Evolutionary conservation across 2,329 filamentous ascomycete species (phyloP).

Genomic region (Ophiostoma ulmi): DNA sequence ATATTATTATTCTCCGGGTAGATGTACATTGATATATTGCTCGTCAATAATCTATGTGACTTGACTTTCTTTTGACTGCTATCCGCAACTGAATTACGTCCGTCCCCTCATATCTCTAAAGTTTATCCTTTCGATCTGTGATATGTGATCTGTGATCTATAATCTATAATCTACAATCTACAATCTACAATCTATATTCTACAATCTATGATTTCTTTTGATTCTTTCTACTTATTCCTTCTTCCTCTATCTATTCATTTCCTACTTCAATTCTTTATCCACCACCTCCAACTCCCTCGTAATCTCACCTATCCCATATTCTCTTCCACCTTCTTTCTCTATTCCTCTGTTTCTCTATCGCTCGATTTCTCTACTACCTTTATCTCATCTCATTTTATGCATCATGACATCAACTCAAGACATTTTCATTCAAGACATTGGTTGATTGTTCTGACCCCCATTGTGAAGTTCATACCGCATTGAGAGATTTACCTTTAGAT

Average conservation of each 20-base stretch:
- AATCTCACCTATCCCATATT: slow-evolving; percentile 6
- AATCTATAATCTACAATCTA: not conserved
- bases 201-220: not conserved
- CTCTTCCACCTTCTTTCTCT: not conserved
- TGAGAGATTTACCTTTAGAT: not conserved
- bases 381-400: not conserved
- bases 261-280: not conserved
- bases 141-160: not conserved
- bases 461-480: not conserved
- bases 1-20: not conserved
- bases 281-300: not conserved
- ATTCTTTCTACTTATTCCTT: not conserved
- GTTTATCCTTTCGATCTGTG: not conserved
- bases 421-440: not conserved
- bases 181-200: too few relatives aligned
- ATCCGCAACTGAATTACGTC: not conserved
- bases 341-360: not conserved
- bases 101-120: not conserved
- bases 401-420: slow-evolving; percentile 5
- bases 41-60: not conserved
- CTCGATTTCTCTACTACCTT: not conserved
- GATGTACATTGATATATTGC: not conserved
- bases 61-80: not conserved
- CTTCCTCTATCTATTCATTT: not conserved
- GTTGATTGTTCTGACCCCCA: not conserved